phyloP scores from a whole-genome alignment of 176 grass and related monocot genomes.

The Oryza australiensis region DNA sequence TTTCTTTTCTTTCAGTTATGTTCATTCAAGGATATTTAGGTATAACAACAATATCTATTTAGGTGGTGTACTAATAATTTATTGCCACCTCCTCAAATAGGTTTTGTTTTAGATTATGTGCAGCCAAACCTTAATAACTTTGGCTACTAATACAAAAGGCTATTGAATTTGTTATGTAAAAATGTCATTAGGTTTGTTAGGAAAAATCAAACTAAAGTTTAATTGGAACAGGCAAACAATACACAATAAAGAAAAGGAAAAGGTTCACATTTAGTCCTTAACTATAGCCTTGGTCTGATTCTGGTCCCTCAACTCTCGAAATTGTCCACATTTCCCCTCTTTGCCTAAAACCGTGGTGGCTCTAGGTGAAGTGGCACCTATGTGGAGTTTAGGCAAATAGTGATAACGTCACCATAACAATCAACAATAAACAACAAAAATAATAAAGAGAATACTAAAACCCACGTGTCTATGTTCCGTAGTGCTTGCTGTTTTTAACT shows the following conservation, averaged over 20 bases:
- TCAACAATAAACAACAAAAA: no score
- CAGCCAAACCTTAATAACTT: not conserved
- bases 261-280: not conserved
- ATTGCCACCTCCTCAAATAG: not conserved
- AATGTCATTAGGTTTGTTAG: no score
- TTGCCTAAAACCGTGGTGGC: no score
- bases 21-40: slow-evolving; percentile 6
- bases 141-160: not conserved
- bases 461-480: no score
- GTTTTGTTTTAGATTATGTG: not conserved
- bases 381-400: no score
- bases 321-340: no score
- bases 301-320: no score
- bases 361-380: no score
- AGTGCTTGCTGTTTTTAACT: not conserved
- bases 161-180: not conserved
- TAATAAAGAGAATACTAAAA: no score
- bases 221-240: not conserved
- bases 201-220: not conserved
- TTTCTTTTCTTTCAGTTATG: not conserved
- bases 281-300: no score
- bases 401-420: no score
- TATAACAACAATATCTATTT: not conserved
- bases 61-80: not conserved
- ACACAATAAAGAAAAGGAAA: slow-evolving; percentile 13